Conservation (phyloP, 2,329 filamentous ascomycete genomes). For the Eutypella sp. region DNA sequence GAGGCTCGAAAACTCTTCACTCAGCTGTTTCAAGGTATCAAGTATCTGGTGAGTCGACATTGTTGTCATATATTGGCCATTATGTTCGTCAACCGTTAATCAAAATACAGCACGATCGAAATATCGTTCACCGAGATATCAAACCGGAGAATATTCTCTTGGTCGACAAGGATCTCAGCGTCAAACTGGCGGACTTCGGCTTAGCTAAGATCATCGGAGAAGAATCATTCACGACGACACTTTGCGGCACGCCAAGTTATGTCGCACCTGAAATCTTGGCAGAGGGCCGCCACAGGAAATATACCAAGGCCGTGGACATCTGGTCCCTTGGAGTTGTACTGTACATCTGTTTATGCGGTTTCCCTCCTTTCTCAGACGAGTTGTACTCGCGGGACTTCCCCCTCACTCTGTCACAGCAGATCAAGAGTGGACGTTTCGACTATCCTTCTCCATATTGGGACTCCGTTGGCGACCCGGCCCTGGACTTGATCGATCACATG, state of each 20-base stretch:
- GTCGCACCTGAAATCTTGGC: conserved; percentile 94
- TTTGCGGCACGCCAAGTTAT: conserved; percentile 96
- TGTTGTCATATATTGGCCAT: not conserved
- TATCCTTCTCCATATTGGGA: conserved; percentile 98
- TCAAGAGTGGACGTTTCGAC: conserved; percentile 81
- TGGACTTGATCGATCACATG: conserved; percentile 95
- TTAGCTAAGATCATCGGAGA: conserved; percentile 98
- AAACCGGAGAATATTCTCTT: conserved; percentile 96
- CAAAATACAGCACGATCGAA: conserved; percentile 76
- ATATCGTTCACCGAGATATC: conserved; percentile 96
- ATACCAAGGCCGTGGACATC: conserved; percentile 91
- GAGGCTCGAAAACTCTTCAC: conserved; percentile 84
- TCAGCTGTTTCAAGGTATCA: conserved; percentile 89
- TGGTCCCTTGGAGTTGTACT: conserved; percentile 98
- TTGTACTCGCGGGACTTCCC: conserved; percentile 77
- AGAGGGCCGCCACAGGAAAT: conserved; percentile 74
- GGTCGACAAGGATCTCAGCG: conserved; percentile 74
- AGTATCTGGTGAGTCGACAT: conserved; percentile 73
- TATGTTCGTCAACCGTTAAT: not conserved
- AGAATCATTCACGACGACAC: conserved; percentile 92
- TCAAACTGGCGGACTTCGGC: conserved; percentile 95
- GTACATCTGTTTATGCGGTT: conserved; percentile 95
- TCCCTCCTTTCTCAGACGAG: conserved; percentile 95
- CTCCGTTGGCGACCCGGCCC: conserved; percentile 74
- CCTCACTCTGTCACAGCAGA: conserved; percentile 82